Percentiles rank a stretch among this genome's conserved stretches.
phyloP scores from a whole-genome alignment of 2,329 filamentous ascomycete species.

The Calonectria leucothoes region DNA sequence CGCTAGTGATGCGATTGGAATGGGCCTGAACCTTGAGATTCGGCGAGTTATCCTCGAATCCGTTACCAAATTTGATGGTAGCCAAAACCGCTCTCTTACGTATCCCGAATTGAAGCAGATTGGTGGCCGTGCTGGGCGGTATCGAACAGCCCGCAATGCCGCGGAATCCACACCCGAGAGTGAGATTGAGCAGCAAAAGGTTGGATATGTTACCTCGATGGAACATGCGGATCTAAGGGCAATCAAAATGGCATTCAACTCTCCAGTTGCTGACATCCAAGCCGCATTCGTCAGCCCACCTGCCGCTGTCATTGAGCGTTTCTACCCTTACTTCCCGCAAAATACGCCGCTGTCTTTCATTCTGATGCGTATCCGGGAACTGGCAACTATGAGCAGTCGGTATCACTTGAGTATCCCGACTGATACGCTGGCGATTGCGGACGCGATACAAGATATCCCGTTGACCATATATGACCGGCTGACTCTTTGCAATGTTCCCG shows the following conservation, averaged over 20 bases:
- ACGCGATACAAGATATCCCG: constrained; percentile 77
- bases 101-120: constrained; percentile 94
- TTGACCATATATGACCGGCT: constrained; percentile 81
- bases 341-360: constrained; percentile 87
- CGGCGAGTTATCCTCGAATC: constrained; percentile 91
- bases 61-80: constrained; percentile 77
- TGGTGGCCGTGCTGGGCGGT: constrained; percentile 90
- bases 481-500: constrained; percentile 79
- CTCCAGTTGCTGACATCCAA: constrained; percentile 73
- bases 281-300: constrained; percentile 83
- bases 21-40: constrained; percentile 95
- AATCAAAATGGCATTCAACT: constrained; percentile 72
- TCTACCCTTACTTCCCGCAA: constrained; percentile 84
- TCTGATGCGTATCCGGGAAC: constrained; percentile 77
- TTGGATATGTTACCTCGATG: constrained; percentile 84
- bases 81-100: constrained; percentile 66
- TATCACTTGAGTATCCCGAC: constrained; percentile 74
- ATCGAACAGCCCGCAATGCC: constrained; percentile 68
- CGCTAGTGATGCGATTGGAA: constrained; percentile 95
- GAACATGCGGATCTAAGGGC: constrained; percentile 74
- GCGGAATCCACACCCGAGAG: background rate
- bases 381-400: constrained; percentile 70
- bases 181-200: constrained; percentile 49
- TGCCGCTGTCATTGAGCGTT: constrained; percentile 75
- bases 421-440: constrained; percentile 74